Percentiles rank a stretch among this genome's conserved stretches.
Conservation (phyloP, 2,329 filamentous ascomycete genomes). For the Neofusicoccum laricinum region DNA sequence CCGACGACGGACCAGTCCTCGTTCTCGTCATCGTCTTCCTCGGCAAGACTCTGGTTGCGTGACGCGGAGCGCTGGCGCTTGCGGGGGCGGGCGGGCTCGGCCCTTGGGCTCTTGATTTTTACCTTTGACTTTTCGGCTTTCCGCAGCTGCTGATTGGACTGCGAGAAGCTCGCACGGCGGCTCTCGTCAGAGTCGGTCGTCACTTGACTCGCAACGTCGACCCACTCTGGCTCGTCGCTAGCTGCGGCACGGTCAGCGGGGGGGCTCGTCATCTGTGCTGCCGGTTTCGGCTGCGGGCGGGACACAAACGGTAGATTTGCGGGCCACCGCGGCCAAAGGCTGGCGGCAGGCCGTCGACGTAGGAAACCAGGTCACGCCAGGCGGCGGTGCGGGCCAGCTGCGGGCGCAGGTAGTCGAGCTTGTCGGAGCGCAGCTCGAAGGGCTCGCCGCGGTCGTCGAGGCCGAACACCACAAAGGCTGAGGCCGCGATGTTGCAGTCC, state of each 20-base stretch:
- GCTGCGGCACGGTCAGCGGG: slow-evolving; percentile 16
- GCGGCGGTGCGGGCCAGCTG: background rate
- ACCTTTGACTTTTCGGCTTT: slow-evolving; percentile 5
- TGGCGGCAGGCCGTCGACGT: background rate
- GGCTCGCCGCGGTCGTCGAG: slow-evolving; percentile 11
- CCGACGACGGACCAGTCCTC: slow-evolving; percentile 13
- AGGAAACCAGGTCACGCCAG: slow-evolving; percentile 3
- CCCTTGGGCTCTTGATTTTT: slow-evolving; percentile 9
- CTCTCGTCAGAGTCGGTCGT: slow-evolving; percentile 15
- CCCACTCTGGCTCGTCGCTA: slow-evolving; percentile 13
- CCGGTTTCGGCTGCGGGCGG: slow-evolving; percentile 4
- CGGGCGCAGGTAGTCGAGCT: background rate
- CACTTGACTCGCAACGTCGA: slow-evolving; percentile 10
- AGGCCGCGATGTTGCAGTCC: slow-evolving; percentile 5
- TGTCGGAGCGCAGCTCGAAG: slow-evolving; percentile 9
- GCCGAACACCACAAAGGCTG: slow-evolving; percentile 12
- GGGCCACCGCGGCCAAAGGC: slow-evolving; percentile 3
- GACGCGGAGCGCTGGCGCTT: slow-evolving; percentile 16
- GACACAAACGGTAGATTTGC: slow-evolving; percentile 12
- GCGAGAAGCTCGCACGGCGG: slow-evolving; percentile 8
- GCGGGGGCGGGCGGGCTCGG: background rate
- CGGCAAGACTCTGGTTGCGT: slow-evolving; percentile 13
- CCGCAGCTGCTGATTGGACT: slow-evolving; percentile 4
- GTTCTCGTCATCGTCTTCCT: slow-evolving; percentile 13
- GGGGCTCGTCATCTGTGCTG: background rate